Conservation (phyloP, 441 rosid genomes). For the Raphanus hybrid region DNA sequence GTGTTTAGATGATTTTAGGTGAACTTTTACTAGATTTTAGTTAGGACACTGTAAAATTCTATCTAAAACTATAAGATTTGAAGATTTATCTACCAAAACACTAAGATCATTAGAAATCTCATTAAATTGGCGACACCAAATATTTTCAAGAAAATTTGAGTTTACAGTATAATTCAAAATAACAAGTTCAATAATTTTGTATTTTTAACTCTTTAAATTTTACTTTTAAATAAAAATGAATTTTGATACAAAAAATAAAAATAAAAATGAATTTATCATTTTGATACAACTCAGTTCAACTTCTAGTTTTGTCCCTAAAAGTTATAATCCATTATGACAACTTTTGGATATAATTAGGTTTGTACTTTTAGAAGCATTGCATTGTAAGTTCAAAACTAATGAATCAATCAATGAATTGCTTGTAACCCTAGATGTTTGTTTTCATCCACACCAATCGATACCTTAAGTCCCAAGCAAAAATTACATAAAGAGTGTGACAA, state of each 20-base stretch:
- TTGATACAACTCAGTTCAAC: background rate
- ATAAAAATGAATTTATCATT: background rate
- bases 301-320: background rate
- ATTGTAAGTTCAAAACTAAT: background rate
- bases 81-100: background rate
- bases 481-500: background rate
- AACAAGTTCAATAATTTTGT: background rate
- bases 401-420: background rate
- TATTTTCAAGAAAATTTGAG: background rate
- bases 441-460: slow-evolving; percentile 2
- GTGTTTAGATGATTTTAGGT: background rate
- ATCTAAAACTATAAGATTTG: background rate
- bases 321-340: background rate
- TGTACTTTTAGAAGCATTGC: background rate
- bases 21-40: background rate
- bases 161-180: background rate
- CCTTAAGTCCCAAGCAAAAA: slow-evolving; percentile 28
- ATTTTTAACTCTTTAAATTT: background rate
- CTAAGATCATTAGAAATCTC: background rate
- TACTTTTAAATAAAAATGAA: background rate
- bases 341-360: background rate
- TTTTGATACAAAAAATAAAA: too few species aligned
- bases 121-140: background rate
- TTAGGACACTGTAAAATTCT: background rate
- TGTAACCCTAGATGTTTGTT: slow-evolving; percentile 19